Evolutionary conservation across 257 asterid genomes (phyloP).

Genomic region (Avicennia marina): DNA sequence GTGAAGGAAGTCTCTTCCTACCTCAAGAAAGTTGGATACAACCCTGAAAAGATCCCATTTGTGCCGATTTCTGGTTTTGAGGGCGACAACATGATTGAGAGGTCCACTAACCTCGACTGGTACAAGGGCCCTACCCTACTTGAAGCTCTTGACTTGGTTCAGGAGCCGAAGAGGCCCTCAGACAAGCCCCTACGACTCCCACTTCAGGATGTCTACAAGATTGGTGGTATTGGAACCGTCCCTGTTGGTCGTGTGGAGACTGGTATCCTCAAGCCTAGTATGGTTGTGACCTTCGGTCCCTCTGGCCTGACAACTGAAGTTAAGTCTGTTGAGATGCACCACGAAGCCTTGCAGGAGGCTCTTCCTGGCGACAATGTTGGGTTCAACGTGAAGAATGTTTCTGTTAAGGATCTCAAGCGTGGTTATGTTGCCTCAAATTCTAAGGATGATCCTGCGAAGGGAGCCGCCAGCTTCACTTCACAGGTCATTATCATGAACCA

Average conservation of each 20-base stretch:
- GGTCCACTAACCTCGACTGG: conserved; percentile 43
- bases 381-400: conserved; percentile 27
- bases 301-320: conserved; percentile 33
- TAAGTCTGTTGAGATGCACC: conserved; percentile 49
- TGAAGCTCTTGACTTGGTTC: conserved; percentile 34
- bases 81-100: conserved; percentile 42
- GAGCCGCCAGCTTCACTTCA: background rate
- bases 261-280: conserved; percentile 26
- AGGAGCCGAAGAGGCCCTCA: conserved; percentile 39
- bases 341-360: conserved; percentile 21
- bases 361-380: conserved; percentile 24
- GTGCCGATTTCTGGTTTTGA: conserved; percentile 51
- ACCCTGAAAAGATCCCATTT: conserved; percentile 45
- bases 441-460: conserved; percentile 41
- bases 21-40: conserved; percentile 49
- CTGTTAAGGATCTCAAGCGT: background rate
- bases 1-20: conserved; percentile 50
- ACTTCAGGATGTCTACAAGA: conserved; percentile 52
- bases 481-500: background rate
- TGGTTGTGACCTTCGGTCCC: conserved; percentile 34
- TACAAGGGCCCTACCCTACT: conserved; percentile 47
- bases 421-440: conserved; percentile 11
- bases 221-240: conserved; percentile 45
- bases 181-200: conserved; percentile 51
- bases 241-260: conserved; percentile 37